Percentiles rank a stretch among this genome's conserved stretches.
Evolutionary conservation across 495 filamentous ascomycete genomes (phyloP).

Genomic region (Aspergillus coremiiformis): DNA sequence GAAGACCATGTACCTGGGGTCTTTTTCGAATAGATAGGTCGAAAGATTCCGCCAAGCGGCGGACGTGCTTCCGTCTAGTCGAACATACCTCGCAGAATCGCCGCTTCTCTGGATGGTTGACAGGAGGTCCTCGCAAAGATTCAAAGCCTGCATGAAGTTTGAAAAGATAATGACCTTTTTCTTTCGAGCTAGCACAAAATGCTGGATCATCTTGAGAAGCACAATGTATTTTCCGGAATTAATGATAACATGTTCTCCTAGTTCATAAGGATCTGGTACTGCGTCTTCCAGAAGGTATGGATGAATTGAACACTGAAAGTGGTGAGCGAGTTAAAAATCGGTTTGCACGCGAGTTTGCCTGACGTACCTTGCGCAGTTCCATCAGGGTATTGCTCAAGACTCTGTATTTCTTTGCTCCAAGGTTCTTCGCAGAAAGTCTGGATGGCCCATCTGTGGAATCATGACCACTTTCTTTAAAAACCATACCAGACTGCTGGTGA

Average conservation of each 20-base stretch:
- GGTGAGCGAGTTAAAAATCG: not conserved
- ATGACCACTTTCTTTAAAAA: not conserved
- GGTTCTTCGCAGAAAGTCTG: not conserved
- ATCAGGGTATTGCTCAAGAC: slow-evolving; percentile 46
- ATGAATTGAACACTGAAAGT: slow-evolving; percentile 48
- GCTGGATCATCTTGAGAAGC: slow-evolving; percentile 51
- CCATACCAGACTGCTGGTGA: not conserved
- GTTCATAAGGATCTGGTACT: slow-evolving; percentile 1
- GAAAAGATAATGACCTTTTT: slow-evolving; percentile 61
- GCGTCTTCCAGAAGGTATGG: slow-evolving; percentile 44
- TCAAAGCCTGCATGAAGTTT: slow-evolving; percentile 51
- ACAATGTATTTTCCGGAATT: slow-evolving; percentile 60
- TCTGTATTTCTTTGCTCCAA: not conserved
- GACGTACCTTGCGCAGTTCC: slow-evolving; percentile 50
- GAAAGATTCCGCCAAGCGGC: slow-evolving; percentile 49
- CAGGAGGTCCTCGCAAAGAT: slow-evolving; percentile 54
- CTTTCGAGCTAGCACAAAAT: slow-evolving; percentile 47
- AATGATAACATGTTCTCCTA: slow-evolving; percentile 40
- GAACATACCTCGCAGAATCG: slow-evolving; percentile 40
- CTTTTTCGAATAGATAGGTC: slow-evolving; percentile 52
- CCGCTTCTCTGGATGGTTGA: slow-evolving; percentile 40
- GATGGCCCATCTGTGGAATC: not conserved
- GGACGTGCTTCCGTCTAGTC: slow-evolving; percentile 52
- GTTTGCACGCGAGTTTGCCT: not conserved
- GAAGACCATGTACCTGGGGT: slow-evolving; percentile 49